Evolutionary conservation across 1,284 basidiomycete genomes (phyloP), one percentile per base, ranked within the genome.

Genomic region (Trichosporon ovoides): DNA sequence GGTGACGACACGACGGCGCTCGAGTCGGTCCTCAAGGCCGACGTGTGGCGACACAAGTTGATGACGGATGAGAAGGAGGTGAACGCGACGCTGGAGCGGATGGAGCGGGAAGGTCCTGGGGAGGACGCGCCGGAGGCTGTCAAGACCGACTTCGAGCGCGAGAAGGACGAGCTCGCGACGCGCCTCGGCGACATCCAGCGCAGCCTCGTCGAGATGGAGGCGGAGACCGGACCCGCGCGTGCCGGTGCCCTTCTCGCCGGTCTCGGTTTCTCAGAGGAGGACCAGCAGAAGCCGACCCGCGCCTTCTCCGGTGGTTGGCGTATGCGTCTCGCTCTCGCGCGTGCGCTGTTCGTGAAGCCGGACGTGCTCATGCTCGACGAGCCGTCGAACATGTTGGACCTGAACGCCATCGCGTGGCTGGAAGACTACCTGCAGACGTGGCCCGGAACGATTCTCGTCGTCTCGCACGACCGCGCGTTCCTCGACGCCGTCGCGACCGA

Each of bases 241-340:
- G 96, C 96, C n/a, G 92, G 92, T 6, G 83, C 89, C 7, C 80
- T 98, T 24, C 82, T 98, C 50, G 91, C 91, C 40, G 94, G 93
- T 71, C 83, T 98, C 31, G 95, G 95, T 14, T 98, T 98, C 79
- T 84, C 84, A 62, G 89, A 95, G 70, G 80, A 81, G 16, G 95
- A 98, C 75, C 95, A 98, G 77, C 81, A 84, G 61, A 82, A 82
- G 66, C 85, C 85, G 31, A 95, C 91, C 5, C 87, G 79, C 72
- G 85, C 89, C 1, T 99, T 99, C 82, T 96, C 91, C 75, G 95
- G 96, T 81, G 95, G 96, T 80, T 99, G 95, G 95, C 84, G 95
- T 63, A 98, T 98, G 95, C 87, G 96, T 77, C 94, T 98, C 61
- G 90, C 96, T 13, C 87, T 98, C 52, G 95, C 95, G 24, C 85